phyloP scores from a whole-genome alignment of 768 basidiomycete genomes.

The Stropharia rugosoannulata region DNA sequence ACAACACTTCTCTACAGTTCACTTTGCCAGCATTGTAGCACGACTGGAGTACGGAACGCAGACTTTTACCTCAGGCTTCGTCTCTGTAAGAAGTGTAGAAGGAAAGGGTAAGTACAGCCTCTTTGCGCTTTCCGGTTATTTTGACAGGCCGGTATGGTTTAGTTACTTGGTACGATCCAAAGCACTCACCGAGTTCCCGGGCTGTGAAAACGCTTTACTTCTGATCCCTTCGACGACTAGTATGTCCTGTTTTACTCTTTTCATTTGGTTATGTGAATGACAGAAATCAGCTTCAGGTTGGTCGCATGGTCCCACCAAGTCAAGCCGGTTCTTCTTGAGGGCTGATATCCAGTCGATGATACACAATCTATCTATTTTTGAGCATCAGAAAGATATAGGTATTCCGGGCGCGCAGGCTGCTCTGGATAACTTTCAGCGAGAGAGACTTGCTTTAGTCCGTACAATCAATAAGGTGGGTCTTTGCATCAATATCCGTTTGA shows the following conservation, averaged over 20 bases:
- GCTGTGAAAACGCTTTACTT: not conserved
- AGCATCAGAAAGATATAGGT: not conserved
- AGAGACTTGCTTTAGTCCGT: not conserved
- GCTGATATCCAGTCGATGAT: slow-evolving; percentile 25
- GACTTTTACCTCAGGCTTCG: slow-evolving; percentile 12
- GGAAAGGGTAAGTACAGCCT: not conserved
- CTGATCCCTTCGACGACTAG: slow-evolving; percentile 6
- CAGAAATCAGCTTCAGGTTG: slow-evolving; percentile 24
- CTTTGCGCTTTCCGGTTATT: not conserved
- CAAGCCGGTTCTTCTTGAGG: slow-evolving; percentile 29
- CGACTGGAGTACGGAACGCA: not conserved
- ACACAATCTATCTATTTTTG: slow-evolving; percentile 1
- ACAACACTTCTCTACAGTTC: slow-evolving; percentile 22
- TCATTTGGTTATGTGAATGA: not conserved
- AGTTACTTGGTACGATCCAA: not conserved
- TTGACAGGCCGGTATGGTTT: too few species aligned
- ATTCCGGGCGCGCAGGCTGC: not conserved
- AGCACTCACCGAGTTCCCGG: not conserved
- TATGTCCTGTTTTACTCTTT: not conserved
- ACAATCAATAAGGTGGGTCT: not conserved
- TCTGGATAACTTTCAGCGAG: not conserved
- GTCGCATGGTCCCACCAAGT: slow-evolving; percentile 22
- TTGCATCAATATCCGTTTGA: not conserved
- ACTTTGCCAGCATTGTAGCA: slow-evolving; percentile 4
- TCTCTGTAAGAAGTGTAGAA: slow-evolving; percentile 8